Percentiles rank a stretch among this genome's conserved stretches.
Conservation (phyloP, 78 protist genomes). For the Dictyostelium capitatum region DNA sequence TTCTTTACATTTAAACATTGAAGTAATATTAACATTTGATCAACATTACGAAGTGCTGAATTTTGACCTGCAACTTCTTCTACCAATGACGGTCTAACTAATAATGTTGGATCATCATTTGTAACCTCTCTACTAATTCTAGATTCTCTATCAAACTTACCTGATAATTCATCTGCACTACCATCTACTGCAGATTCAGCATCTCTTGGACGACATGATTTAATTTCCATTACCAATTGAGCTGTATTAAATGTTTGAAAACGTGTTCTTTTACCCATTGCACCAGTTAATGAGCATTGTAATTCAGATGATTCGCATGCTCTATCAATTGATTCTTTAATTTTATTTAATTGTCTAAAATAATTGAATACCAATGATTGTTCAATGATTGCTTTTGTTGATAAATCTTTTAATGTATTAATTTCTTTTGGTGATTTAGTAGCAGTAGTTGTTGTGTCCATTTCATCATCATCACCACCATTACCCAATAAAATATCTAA, state of each 20-base stretch:
- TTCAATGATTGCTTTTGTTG: constrained; percentile 20
- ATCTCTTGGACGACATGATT: constrained; percentile 11
- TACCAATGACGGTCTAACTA: constrained; percentile 43
- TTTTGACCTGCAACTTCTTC: not conserved
- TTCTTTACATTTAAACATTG: constrained; percentile 67
- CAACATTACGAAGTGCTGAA: constrained; percentile 35
- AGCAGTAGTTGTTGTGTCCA: not conserved
- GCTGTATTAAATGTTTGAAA: constrained; percentile 85
- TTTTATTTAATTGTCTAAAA: constrained; percentile 29
- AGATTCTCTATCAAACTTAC: not conserved
- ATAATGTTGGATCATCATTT: constrained; percentile 69
- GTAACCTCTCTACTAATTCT: constrained; percentile 64
- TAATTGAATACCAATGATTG: constrained; percentile 46
- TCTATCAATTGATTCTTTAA: constrained; percentile 30
- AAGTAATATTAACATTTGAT: constrained; percentile 75
- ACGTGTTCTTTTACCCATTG: constrained; percentile 86
- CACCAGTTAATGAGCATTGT: constrained; percentile 81
- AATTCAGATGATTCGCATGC: constrained; percentile 46
- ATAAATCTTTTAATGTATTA: constrained; percentile 31
- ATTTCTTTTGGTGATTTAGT: not conserved
- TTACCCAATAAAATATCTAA: not conserved
- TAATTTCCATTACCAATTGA: constrained; percentile 79
- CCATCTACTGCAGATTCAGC: not conserved
- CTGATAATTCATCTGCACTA: not conserved
- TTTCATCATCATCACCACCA: not conserved